Base-by-base conservation (phyloP, 331 rosid species). In the Ulmus americana region DNA sequence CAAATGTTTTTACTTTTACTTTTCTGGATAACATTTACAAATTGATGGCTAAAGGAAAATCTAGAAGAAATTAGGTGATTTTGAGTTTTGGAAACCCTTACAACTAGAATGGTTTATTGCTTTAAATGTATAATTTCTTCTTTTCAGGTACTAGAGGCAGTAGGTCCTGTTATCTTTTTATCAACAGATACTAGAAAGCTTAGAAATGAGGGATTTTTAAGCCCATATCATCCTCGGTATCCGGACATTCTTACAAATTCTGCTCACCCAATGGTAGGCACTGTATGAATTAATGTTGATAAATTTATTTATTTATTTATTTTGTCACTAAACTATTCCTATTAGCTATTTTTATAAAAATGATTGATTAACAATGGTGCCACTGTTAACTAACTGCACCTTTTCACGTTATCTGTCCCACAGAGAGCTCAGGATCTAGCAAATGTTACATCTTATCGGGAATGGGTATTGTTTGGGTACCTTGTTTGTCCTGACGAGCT, bases 401-500 rank as follows among this genome's bases (percentile, higher is more conserved):
- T 13, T 49, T 53, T 53, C 40, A 50, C 68, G 42, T 55, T 68
- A 58, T 73, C 65, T 51, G 63, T 39, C 65, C 8, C 77, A 72
- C 88, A 92, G 98, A 82, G 97, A 80, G 98, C 98, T 59, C 98
- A 92, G 79, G 98, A 92, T 77, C 90, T 92, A 47, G 95, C 97
- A 77, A 92, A 92, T 73, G 97, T 92, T 61, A 92, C 97, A 63
- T 82, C 98, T 52, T 92, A 92, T 68, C 97, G 94, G 47, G 98
- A 92, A 71, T 92, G 98, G 98, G 98, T 92, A 69, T 77, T 92
- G 70, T 76, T 89, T 68, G 98, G 98, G 75, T 92, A 89, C 80
- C 98, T 92, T 82, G 97, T 92, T 74, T 92, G 98, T 79, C 95
- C 98, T 18, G 98, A 92, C 82, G 98, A 92, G 85, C 84, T 92